Percentiles rank a stretch among this genome's conserved stretches.
Evolutionary conservation across 2,329 filamentous ascomycete species (phyloP).

Genomic region (Aspergillus tanneri): DNA sequence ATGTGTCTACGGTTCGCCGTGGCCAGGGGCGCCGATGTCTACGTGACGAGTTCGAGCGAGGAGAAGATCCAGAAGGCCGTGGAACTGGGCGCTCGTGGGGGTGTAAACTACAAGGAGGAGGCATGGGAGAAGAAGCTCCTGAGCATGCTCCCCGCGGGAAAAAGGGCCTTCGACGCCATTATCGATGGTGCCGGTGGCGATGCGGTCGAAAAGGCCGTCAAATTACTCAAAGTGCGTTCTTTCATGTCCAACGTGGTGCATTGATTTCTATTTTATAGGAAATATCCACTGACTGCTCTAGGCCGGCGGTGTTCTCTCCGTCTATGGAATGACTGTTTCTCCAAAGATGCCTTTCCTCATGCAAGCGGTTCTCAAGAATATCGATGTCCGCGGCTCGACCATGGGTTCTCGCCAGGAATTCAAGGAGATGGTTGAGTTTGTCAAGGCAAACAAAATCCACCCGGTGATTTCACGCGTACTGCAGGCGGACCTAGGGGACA

Average conservation of each 20-base stretch:
- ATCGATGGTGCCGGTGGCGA: conserved; percentile 90
- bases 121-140: conserved; percentile 78
- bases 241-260: not conserved
- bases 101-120: conserved; percentile 76
- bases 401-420: conserved; percentile 94
- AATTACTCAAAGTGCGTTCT: conserved; percentile 63
- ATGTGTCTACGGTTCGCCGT: conserved; percentile 77
- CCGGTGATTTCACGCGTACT: conserved; percentile 76
- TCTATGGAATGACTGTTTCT: conserved; percentile 86
- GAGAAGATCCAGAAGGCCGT: conserved; percentile 72
- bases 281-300: conserved; percentile 35
- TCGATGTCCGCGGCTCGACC: conserved; percentile 80
- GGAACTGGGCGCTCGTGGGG: conserved; percentile 72
- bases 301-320: conserved; percentile 76
- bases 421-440: conserved; percentile 83
- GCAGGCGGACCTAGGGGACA: conserved; percentile 66
- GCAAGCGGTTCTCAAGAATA: conserved; percentile 78
- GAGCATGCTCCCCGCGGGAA: conserved; percentile 57
- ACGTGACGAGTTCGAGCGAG: conserved; percentile 71
- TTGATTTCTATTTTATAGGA: too few relatives aligned
- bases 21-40: conserved; percentile 73
- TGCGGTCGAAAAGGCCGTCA: conserved; percentile 67
- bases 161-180: conserved; percentile 73
- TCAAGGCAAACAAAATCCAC: conserved; percentile 67
- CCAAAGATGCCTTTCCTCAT: conserved; percentile 88